Evolutionary conservation across 768 basidiomycete genomes (phyloP), one percentile per base, ranked within the genome.

Genomic region (Boletus tylopilopsis): DNA sequence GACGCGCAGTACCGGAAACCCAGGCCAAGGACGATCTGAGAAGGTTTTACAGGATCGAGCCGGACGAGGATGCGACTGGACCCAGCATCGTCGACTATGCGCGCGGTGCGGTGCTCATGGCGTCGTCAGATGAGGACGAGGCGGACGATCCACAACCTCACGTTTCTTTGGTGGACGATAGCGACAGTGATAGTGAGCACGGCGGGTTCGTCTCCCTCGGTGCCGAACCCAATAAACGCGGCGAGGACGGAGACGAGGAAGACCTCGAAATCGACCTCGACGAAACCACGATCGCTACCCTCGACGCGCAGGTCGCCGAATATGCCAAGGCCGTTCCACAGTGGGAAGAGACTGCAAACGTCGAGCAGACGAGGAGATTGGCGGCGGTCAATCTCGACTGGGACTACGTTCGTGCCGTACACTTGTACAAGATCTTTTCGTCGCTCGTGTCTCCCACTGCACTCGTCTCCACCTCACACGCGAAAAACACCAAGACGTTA

Each of bases 351-450:
- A 62, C 5, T 66, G 57, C 72, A 2, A 75, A 71, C 9, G 68
- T 73, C 10, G 67, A 73, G 40, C 67, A 60, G 10, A 93, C 92
- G 2, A 76, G 72, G 47, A 78, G 95, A 21, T 64, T 99, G 7
- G 96, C 95, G 1, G 79, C 87, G 38, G 95, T 98, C 55, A 97
- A 98, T 66, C 79, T 98, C 44, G 96, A 99, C 70, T 99, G 96
- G 96, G 96, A 98, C 66, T 81, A 97, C 68, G 82, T 98, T 43
- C 86, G 87, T 47, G 92, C 95, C 0, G 72, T 72, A 18, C 94
- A 98, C 64, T 73, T 99, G 12, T 96, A 84, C 79, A 92, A 90
- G 69, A 90, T 97, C 30, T 91, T 90, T 69, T 82, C 90, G 16
- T 97, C 94, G 3, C 79, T 94, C 35, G 76, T 95, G 6, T 85